Evolutionary conservation across 2,329 filamentous ascomycete species (phyloP).

Genomic region (Cryphonectria radicalis): DNA sequence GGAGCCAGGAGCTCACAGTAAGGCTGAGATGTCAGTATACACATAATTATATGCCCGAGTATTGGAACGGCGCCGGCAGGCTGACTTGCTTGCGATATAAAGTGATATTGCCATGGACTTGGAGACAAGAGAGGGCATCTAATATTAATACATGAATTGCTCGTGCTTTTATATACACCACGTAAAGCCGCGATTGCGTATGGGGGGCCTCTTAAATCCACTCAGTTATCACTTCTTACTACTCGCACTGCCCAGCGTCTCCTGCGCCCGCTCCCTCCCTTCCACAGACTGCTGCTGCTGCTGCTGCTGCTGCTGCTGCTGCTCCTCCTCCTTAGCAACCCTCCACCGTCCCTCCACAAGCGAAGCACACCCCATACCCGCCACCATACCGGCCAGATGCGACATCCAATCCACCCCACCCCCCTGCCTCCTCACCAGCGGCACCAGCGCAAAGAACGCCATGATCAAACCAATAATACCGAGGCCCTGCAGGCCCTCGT

Average conservation of each 20-base stretch:
- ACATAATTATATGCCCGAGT: neutral
- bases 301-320: neutral
- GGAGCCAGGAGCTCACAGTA: neutral
- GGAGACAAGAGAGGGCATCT: neutral
- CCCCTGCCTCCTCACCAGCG: slow-evolving; percentile 47
- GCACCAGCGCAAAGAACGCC: slow-evolving; percentile 52
- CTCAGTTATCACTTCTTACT: neutral
- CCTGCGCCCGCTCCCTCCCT: too few relatives aligned
- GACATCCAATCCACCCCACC: slow-evolving; percentile 55
- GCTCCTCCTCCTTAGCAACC: slow-evolving; percentile 23
- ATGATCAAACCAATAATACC: slow-evolving; percentile 56
- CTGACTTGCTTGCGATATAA: too few relatives aligned
- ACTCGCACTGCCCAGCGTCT: neutral
- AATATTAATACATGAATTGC: neutral
- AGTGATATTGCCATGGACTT: neutral
- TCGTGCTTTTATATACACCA: neutral
- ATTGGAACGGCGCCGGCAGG: neutral
- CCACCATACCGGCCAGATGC: slow-evolving; percentile 56
- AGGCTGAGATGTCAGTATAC: neutral
- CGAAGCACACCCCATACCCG: slow-evolving; percentile 49
- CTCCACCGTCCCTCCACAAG: slow-evolving; percentile 40
- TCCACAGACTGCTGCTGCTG: neutral
- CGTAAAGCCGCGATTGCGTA: neutral
- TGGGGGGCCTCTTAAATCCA: neutral
- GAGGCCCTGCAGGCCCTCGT: slow-evolving; percentile 57